Conservation (phyloP, 306 rosid genomes). For the Sicyos baderoa region DNA sequence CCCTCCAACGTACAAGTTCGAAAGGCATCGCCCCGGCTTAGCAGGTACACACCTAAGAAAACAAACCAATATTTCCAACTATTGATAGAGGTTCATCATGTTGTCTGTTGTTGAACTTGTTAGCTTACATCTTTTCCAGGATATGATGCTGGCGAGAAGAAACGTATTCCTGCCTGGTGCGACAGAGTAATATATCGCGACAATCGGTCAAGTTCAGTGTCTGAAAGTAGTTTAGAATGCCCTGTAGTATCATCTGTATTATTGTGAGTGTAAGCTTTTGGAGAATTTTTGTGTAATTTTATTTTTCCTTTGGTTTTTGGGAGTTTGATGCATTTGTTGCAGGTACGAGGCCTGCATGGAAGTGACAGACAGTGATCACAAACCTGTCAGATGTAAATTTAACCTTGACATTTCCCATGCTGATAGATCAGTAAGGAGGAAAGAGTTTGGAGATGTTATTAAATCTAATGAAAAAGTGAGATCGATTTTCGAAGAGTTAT, state of each 20-base stretch:
- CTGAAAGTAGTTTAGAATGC: slow-evolving; percentile 68
- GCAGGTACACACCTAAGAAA: slow-evolving; percentile 43
- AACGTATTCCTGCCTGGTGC: slow-evolving; percentile 98
- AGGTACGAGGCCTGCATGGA: slow-evolving; percentile 99
- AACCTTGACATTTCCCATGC: slow-evolving; percentile 60
- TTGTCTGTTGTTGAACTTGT: neutral
- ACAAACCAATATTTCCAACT: neutral
- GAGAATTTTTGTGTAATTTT: slow-evolving; percentile 6
- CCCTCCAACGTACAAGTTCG: slow-evolving; percentile 98
- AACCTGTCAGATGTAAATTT: slow-evolving; percentile 90
- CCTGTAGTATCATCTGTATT: slow-evolving; percentile 80
- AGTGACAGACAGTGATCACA: slow-evolving; percentile 97
- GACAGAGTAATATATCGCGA: slow-evolving; percentile 96
- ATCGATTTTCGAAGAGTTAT: slow-evolving; percentile 49
- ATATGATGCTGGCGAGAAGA: slow-evolving; percentile 96
- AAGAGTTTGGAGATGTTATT: slow-evolving; percentile 61
- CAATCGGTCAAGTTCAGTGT: slow-evolving; percentile 46
- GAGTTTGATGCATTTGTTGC: neutral
- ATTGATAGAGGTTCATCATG: slow-evolving; percentile 12
- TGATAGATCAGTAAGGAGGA: slow-evolving; percentile 83
- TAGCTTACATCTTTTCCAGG: slow-evolving; percentile 36
- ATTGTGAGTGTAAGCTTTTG: slow-evolving; percentile 46
- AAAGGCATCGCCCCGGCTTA: slow-evolving; percentile 80
- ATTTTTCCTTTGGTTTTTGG: slow-evolving; percentile 3
- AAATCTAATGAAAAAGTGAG: slow-evolving; percentile 56